Conservation (phyloP, 1,139 yeast species). For the Candida freyschussii region DNA sequence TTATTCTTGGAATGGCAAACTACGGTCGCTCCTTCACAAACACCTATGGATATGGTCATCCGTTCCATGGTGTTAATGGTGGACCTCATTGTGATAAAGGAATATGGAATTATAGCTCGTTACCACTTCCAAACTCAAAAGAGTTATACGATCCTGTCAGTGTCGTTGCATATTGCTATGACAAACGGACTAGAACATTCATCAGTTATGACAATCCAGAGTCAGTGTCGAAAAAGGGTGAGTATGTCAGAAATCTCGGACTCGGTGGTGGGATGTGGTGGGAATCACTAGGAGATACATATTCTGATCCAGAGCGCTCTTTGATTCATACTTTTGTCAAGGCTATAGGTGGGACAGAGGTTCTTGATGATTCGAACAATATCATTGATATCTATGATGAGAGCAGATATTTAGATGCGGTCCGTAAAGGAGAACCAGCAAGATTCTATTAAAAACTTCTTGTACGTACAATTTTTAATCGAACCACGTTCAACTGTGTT, state of each 20-base stretch:
- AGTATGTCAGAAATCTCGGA: slow-evolving; percentile 41
- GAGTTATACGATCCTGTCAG: slow-evolving; percentile 49
- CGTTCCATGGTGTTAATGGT: slow-evolving; percentile 45
- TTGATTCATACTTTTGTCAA: slow-evolving; percentile 37
- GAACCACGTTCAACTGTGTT: not conserved
- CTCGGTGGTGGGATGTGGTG: slow-evolving; percentile 93
- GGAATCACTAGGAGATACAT: slow-evolving; percentile 79
- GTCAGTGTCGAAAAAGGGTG: slow-evolving; percentile 54
- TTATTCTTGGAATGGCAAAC: slow-evolving; percentile 84
- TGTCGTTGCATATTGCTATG: slow-evolving; percentile 58
- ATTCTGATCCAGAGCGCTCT: slow-evolving; percentile 30
- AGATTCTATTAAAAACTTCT: not conserved
- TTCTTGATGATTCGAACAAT: slow-evolving; percentile 19
- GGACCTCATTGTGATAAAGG: slow-evolving; percentile 47
- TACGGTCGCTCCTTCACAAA: slow-evolving; percentile 72
- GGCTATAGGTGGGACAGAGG: slow-evolving; percentile 35
- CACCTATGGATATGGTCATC: slow-evolving; percentile 37
- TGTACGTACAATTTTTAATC: not conserved
- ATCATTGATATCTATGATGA: slow-evolving; percentile 6
- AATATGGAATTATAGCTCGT: slow-evolving; percentile 46
- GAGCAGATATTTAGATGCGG: slow-evolving; percentile 18
- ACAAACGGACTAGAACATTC: slow-evolving; percentile 35
- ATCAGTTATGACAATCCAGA: slow-evolving; percentile 63
- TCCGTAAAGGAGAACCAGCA: too few relatives aligned
- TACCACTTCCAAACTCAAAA: slow-evolving; percentile 39